Evolutionary conservation across 164 flowering plant genomes (phyloP), one percentile per base, ranked within the genome.

Genomic region (Umbellularia californica): DNA sequence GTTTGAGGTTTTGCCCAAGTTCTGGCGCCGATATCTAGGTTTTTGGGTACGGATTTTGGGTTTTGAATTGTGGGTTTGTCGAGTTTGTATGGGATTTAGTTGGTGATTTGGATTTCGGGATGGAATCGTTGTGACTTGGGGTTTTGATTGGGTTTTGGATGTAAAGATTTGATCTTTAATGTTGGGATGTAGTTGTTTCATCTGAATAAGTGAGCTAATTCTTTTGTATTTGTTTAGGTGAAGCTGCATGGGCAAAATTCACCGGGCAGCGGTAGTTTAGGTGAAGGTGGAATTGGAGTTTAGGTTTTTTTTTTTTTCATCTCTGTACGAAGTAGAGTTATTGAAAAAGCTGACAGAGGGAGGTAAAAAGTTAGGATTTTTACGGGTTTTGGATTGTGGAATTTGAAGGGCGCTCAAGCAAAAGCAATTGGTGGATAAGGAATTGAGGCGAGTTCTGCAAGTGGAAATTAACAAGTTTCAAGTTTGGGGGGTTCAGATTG

Each of bases 281-380:
- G 47, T 14, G 6, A 12, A 35, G 28, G 15, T 55, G 67, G 27
- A 24, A 25, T 60, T 64, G 67, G 12, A 64, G 22, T 64, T 30
- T 28, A n/a, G n/a, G n/a, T n/a, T 30, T 4, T 30, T 30, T 4
- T 30, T 4, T 1, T 3, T 5, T 27, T 4, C 3, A 0, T 30
- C 35, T 30, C 5, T 4, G 0, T 30, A 30, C 35, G 6, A 30
- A 30, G 5, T 30, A 24, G 5, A 19, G 69, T 20, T 67, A 6
- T 30, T 28, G 35, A 28, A 28, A 2, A 7, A 67, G 28, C 20
- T 17, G 35, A 67, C 47, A 19, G n/a, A 28, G n/a, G 9, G 47
- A 25, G 14, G 67, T 64, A 25, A 72, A 72, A 30, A 70, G n/a
- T 22, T 47, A 23, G 72, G 60, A 47, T 23, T 50, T 70, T 51